These are phyloP conservation scores for Aspergillus hancockii DNA, from an alignment of 495 filamentous ascomycete species.

Conservation along the genomic window DNA sequence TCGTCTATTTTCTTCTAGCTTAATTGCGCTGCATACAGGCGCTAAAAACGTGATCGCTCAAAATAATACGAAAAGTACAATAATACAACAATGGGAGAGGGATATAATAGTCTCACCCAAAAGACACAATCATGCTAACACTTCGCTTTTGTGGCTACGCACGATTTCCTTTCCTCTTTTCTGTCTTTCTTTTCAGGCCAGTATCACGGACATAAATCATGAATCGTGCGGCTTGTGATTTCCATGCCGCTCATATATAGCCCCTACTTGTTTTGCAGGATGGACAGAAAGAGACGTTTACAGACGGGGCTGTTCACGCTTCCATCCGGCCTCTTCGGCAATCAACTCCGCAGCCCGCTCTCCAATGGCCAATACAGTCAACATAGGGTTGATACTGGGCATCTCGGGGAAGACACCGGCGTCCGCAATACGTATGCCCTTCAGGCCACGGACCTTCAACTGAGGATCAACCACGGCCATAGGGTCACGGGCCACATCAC, in stretches of 20 bases:
- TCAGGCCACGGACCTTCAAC: constrained; percentile 57
- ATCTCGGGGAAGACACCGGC: constrained; percentile 70
- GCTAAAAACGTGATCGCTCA: constrained; percentile 2
- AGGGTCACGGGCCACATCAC: constrained; percentile 60
- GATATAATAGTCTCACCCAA: background rate
- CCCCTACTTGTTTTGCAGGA: no score
- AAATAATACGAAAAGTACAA: background rate
- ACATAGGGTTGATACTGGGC: constrained; percentile 67
- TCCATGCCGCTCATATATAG: background rate
- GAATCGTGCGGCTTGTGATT: constrained; percentile 6
- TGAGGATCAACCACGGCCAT: constrained; percentile 65
- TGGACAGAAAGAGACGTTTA: constrained; percentile 20
- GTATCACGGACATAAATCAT: background rate
- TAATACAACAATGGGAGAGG: background rate
- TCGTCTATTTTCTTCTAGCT: background rate
- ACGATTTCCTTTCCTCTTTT: background rate
- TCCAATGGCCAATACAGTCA: constrained; percentile 64
- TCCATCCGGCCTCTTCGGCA: constrained; percentile 62
- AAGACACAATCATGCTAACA: background rate
- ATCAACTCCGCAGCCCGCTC: constrained; percentile 66
- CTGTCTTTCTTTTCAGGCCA: background rate
- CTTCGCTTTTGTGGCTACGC: background rate
- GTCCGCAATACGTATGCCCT: constrained; percentile 63
- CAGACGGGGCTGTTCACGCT: constrained; percentile 50
- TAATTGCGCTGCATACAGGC: constrained; percentile 3